Evolutionary conservation across 805 yeast species (phyloP).

Genomic region (Sugiyamaella chiloensis): DNA sequence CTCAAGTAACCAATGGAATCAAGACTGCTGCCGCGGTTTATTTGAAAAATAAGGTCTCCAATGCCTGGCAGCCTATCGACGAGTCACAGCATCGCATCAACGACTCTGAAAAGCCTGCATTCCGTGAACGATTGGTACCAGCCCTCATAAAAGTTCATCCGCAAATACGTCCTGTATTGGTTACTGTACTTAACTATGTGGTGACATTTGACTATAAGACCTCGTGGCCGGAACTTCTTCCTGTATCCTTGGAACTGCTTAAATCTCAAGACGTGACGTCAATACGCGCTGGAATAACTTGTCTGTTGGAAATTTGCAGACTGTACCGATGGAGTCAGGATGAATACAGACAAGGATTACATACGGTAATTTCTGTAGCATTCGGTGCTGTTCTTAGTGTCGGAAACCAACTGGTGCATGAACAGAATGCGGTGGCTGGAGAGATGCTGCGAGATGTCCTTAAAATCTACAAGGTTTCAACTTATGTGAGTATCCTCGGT

Average conservation of each 20-base stretch:
- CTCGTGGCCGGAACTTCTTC: slow-evolving; percentile 54
- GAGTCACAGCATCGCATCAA: slow-evolving; percentile 43
- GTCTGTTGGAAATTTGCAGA: slow-evolving; percentile 67
- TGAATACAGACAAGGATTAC: slow-evolving; percentile 50
- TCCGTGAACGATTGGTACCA: slow-evolving; percentile 64
- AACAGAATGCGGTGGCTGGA: slow-evolving; percentile 47
- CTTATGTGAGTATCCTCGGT: slow-evolving; percentile 37
- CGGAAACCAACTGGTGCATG: slow-evolving; percentile 52
- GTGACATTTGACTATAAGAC: slow-evolving; percentile 49
- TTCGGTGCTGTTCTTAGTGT: slow-evolving; percentile 66
- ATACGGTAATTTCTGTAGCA: slow-evolving; percentile 50
- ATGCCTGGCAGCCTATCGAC: slow-evolving; percentile 55
- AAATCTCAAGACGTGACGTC: slow-evolving; percentile 41
- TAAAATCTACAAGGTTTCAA: slow-evolving; percentile 74
- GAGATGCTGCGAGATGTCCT: slow-evolving; percentile 73
- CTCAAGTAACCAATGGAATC: slow-evolving; percentile 49
- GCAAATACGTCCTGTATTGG: slow-evolving; percentile 41
- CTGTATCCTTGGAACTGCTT: slow-evolving; percentile 45
- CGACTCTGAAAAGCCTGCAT: slow-evolving; percentile 67
- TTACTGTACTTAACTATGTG: slow-evolving; percentile 48
- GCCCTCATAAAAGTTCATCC: slow-evolving; percentile 47
- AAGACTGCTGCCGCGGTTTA: slow-evolving; percentile 76
- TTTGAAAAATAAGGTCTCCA: slow-evolving; percentile 69
- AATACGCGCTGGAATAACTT: slow-evolving; percentile 65
- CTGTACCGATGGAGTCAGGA: slow-evolving; percentile 70